Conservation (phyloP, 2,329 filamentous ascomycete genomes). For the Fusarium goolgardi region DNA sequence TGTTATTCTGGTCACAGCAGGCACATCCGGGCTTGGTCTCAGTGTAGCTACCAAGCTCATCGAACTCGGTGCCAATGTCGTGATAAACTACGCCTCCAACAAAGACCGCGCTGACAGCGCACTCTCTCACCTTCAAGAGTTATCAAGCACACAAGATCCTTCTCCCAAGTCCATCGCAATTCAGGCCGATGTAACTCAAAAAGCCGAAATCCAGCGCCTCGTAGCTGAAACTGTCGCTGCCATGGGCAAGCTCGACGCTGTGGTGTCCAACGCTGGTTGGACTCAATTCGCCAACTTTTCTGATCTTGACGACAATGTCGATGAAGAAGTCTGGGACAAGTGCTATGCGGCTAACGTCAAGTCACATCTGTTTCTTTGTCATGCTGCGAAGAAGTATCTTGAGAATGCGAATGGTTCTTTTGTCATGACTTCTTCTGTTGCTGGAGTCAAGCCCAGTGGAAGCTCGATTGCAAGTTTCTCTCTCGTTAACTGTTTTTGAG, state of each 20-base stretch:
- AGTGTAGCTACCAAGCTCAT: constrained; percentile 5
- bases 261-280: constrained; percentile 19
- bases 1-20: not conserved
- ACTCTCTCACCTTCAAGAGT: rapidly evolving
- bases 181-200: not conserved
- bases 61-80: not conserved
- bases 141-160: rapidly evolving
- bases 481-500: rapidly evolving
- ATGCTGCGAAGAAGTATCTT: constrained; percentile 1
- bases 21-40: constrained; percentile 7
- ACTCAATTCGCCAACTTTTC: constrained; percentile 16
- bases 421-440: constrained; percentile 14
- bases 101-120: not conserved
- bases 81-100: constrained; percentile 9
- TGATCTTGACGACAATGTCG: constrained; percentile 11
- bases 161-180: not conserved
- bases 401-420: constrained; percentile 4
- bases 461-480: constrained; percentile 1
- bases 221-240: not conserved
- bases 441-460: constrained; percentile 14
- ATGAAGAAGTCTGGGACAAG: constrained; percentile 20
- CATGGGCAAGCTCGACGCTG: not conserved
- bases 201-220: not conserved
- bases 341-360: constrained; percentile 24
- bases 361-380: constrained; percentile 11